Conservation (phyloP, 2,329 filamentous ascomycete genomes). For the Fusarium algeriense region DNA sequence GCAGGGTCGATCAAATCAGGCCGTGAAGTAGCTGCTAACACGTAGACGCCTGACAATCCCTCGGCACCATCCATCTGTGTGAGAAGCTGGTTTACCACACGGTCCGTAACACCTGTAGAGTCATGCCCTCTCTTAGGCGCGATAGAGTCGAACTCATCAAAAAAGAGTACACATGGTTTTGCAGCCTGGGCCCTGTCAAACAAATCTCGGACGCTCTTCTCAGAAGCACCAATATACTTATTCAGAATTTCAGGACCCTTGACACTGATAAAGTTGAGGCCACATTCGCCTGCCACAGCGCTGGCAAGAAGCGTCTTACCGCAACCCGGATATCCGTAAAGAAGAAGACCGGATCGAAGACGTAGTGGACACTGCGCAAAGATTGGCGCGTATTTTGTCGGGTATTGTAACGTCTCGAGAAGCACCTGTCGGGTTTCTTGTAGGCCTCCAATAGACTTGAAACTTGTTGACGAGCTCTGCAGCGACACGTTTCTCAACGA, state of each 20-base stretch:
- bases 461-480: conserved; percentile 92
- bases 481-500: conserved; percentile 94
- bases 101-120: conserved; percentile 96
- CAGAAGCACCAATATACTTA: conserved; percentile 98
- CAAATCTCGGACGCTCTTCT: conserved; percentile 94
- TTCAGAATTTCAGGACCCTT: conserved; percentile 98
- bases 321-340: conserved; percentile 96
- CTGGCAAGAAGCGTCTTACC: conserved; percentile 96
- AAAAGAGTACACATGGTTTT: conserved; percentile 94
- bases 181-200: conserved; percentile 94
- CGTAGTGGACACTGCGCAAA: conserved; percentile 96
- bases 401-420: conserved; percentile 94
- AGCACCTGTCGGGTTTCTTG: conserved; percentile 89
- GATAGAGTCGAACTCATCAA: conserved; percentile 98
- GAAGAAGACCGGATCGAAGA: conserved; percentile 89
- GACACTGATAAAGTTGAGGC: conserved; percentile 97
- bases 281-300: conserved; percentile 97
- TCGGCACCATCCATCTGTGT: conserved; percentile 99
- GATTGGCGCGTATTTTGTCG: conserved; percentile 97
- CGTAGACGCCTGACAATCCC: conserved; percentile 93
- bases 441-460: conserved; percentile 91
- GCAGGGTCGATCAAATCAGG: conserved; percentile 97
- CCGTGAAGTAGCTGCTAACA: conserved; percentile 91
- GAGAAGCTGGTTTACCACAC: conserved; percentile 96
- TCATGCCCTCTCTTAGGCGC: conserved; percentile 97